Evolutionary conservation across 2,329 filamentous ascomycete species (phyloP).

Genomic region (Dendryphion nanum): DNA sequence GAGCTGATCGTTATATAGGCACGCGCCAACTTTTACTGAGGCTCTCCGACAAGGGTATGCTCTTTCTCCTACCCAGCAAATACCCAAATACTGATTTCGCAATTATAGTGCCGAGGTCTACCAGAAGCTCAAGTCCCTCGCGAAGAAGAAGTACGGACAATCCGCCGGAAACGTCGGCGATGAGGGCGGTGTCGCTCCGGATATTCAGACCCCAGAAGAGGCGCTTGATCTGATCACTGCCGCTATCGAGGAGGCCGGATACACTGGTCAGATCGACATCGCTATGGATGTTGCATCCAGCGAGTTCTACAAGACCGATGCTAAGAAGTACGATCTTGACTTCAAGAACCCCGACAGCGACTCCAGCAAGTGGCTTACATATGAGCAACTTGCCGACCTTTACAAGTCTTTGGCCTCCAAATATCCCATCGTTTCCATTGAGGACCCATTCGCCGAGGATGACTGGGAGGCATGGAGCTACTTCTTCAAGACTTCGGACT

Average conservation of each 20-base stretch:
- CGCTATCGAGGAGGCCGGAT: conserved; percentile 91
- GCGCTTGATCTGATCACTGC: conserved; percentile 94
- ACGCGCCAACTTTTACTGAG: conserved; percentile 89
- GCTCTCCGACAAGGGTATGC: conserved; percentile 92
- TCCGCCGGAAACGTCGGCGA: conserved; percentile 98
- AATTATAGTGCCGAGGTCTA: conserved; percentile 99
- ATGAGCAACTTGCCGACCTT: conserved; percentile 90
- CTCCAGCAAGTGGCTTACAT: conserved; percentile 95
- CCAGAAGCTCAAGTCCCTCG: conserved; percentile 92
- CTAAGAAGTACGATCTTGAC: conserved; percentile 99
- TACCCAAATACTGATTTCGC: no score
- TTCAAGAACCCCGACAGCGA: conserved; percentile 99
- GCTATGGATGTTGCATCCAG: conserved; percentile 99
- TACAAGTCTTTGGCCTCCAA: conserved; percentile 87
- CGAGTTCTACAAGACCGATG: conserved; percentile 96
- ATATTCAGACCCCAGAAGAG: conserved; percentile 96
- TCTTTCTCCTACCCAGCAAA: no score
- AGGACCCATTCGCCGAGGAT: conserved; percentile 99
- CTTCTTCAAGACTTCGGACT: conserved; percentile 99
- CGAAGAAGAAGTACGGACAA: conserved; percentile 99
- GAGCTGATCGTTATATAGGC: conserved; percentile 46
- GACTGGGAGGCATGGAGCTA: conserved; percentile 99
- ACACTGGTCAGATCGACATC: conserved; percentile 95
- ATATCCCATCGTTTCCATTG: conserved; percentile 98
- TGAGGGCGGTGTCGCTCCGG: conserved; percentile 98